Evolutionary conservation across 2,329 filamentous ascomycete genomes (phyloP).

Genomic region (Didymella arachidicola): DNA sequence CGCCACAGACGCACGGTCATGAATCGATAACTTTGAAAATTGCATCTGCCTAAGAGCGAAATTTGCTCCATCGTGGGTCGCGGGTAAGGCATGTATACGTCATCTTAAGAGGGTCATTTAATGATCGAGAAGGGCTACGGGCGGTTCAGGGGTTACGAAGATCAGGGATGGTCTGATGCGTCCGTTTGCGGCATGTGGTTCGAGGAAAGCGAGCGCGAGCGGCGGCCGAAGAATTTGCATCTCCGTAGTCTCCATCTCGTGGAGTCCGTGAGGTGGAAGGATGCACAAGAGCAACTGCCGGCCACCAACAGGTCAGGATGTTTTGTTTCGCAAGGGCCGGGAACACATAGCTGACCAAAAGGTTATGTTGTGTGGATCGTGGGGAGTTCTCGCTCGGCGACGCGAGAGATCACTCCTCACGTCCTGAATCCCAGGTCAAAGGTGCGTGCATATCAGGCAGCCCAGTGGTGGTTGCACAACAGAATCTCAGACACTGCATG

Average conservation of each 20-base stretch:
- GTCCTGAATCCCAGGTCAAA: not conserved
- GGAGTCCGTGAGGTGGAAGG: not conserved
- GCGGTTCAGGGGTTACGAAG: not conserved
- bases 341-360: constrained; percentile 2
- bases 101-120: not conserved
- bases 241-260: constrained; percentile 1
- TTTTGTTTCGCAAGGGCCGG: not conserved
- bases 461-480: constrained; percentile 9
- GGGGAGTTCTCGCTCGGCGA: constrained; percentile 1
- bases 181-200: not conserved
- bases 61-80: not conserved
- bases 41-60: constrained; percentile 7
- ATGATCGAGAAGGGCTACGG: not conserved
- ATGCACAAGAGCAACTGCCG: not conserved
- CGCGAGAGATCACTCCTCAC: not conserved
- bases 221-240: not conserved
- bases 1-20: constrained; percentile 20
- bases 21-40: constrained; percentile 16
- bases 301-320: not conserved
- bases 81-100: constrained; percentile 1
- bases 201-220: not conserved
- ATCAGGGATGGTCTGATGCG: constrained; percentile 3
- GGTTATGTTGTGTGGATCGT: not conserved
- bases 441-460: constrained; percentile 5
- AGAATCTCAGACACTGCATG: not conserved